phyloP scores from a whole-genome alignment of 257 asterid species.

The Solanum arcanum region DNA sequence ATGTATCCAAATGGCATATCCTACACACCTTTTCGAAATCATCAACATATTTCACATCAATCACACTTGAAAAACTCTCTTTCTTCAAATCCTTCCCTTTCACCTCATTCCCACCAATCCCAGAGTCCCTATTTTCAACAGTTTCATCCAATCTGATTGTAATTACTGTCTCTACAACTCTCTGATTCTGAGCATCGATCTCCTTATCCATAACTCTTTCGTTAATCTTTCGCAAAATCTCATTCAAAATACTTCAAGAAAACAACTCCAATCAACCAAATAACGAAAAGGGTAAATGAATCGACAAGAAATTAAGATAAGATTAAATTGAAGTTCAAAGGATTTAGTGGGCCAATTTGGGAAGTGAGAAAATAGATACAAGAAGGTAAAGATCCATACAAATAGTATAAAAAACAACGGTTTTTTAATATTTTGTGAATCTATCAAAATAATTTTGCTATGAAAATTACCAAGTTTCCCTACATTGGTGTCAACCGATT shows the following conservation, averaged over 20 bases:
- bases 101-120: not conserved
- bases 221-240: not conserved
- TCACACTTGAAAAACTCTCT: constrained; percentile 15
- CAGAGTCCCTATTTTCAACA: not conserved
- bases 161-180: not conserved
- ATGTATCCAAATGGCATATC: constrained; percentile 63
- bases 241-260: not conserved
- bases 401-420: not conserved
- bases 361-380: not conserved
- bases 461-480: not conserved
- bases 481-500: not conserved
- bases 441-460: not conserved
- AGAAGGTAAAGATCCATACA: not conserved
- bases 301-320: not conserved
- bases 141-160: not conserved
- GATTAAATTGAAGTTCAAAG: not conserved
- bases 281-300: not conserved
- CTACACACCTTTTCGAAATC: constrained; percentile 33
- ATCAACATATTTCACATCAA: constrained; percentile 18
- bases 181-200: not conserved
- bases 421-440: not conserved
- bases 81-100: not conserved
- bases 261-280: not conserved
- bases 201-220: not conserved
- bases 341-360: not conserved